These are phyloP conservation scores for Hibiscus trionum DNA, from an alignment of 345 rosid species.

Conservation along the genomic window DNA sequence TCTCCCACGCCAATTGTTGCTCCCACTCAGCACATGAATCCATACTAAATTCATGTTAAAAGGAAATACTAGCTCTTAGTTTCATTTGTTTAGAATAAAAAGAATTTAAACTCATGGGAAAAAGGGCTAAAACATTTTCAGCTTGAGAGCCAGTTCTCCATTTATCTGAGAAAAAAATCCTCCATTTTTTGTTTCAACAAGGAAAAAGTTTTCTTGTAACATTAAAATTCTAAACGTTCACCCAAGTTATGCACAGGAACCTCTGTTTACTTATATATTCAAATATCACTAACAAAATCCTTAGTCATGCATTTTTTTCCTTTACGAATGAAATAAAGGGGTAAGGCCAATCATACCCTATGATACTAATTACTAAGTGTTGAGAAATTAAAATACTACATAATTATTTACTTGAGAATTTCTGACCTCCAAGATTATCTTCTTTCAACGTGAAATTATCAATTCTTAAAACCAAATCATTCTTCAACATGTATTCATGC, in stretches of 20 bases:
- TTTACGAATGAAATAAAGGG: too few relatives aligned
- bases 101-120: background rate
- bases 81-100: background rate
- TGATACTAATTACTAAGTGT: background rate
- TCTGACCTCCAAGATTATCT: slow-evolving; percentile 1
- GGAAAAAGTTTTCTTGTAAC: background rate
- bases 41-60: background rate
- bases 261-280: background rate
- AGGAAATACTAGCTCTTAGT: background rate
- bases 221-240: background rate
- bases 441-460: background rate
- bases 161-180: background rate
- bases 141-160: slow-evolving; percentile 2
- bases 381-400: background rate
- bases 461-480: background rate
- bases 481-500: background rate
- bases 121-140: background rate
- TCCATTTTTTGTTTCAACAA: background rate
- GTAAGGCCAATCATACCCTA: background rate
- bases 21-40: background rate
- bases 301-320: background rate
- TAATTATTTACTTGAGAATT: background rate
- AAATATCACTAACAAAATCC: background rate
- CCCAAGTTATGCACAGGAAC: background rate
- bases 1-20: background rate